Percentiles rank a stretch among this genome's conserved stretches.
phyloP scores from a whole-genome alignment of 768 basidiomycete species.

The Clavaria fumosa region DNA sequence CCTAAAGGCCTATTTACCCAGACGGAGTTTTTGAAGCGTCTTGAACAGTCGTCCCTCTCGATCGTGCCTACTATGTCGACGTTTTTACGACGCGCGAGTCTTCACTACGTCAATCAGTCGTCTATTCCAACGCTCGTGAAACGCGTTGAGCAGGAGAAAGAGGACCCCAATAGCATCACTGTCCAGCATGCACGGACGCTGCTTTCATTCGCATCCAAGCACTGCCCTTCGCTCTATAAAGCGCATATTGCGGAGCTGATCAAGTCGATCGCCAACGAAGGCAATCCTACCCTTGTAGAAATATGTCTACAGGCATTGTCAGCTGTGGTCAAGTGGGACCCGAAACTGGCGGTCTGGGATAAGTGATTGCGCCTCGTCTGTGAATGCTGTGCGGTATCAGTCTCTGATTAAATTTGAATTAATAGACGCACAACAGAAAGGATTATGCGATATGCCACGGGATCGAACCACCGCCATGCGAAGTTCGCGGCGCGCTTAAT shows the following conservation, averaged over 20 bases:
- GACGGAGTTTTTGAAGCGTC: constrained; percentile 64
- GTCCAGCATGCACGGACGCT: constrained; percentile 37
- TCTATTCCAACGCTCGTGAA: constrained; percentile 71
- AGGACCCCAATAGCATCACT: constrained; percentile 21
- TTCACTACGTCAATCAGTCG: constrained; percentile 71
- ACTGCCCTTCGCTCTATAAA: constrained; percentile 57
- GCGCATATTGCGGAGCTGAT: constrained; percentile 61
- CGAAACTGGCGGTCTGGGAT: constrained; percentile 40
- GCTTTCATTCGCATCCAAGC: constrained; percentile 53
- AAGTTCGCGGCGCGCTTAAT: constrained; percentile 79
- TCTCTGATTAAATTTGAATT: constrained; percentile 4
- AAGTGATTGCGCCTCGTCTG: constrained; percentile 33
- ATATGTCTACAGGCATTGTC: constrained; percentile 66
- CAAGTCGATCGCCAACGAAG: constrained; percentile 55
- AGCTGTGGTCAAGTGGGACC: constrained; percentile 44
- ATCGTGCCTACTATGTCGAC: constrained; percentile 51
- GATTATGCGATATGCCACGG: constrained; percentile 40
- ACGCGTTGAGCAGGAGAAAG: constrained; percentile 36
- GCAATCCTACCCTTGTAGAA: constrained; percentile 39
- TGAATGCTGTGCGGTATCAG: not conserved
- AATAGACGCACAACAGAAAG: constrained; percentile 53
- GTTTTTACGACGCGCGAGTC: constrained; percentile 54
- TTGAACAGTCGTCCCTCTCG: constrained; percentile 53
- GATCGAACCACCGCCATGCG: constrained; percentile 47
- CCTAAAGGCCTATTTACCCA: constrained; percentile 15